phyloP scores from a whole-genome alignment of 345 rosid genomes.

The Brassica incana region DNA sequence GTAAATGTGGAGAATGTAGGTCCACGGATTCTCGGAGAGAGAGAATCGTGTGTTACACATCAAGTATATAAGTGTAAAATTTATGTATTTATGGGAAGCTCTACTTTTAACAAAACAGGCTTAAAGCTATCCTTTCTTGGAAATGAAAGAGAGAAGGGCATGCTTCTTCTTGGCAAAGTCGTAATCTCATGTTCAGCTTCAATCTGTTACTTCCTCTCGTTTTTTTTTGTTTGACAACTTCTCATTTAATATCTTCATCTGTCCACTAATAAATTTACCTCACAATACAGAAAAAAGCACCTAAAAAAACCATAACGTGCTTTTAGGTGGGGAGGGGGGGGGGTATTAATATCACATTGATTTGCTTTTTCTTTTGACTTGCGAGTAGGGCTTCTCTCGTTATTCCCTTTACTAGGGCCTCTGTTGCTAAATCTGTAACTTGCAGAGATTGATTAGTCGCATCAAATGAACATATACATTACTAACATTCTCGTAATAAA shows the following conservation, averaged over 20 bases:
- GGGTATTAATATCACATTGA: background rate
- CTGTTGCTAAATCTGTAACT: slow-evolving; percentile 26
- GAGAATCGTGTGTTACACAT: background rate
- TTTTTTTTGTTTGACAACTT: background rate
- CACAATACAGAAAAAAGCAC: background rate
- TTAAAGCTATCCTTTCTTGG: slow-evolving; percentile 63
- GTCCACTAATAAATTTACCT: slow-evolving; percentile 12
- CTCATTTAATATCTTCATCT: slow-evolving; percentile 17
- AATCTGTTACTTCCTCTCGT: slow-evolving; percentile 20
- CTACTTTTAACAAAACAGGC: slow-evolving; percentile 65
- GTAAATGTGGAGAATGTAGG: slow-evolving; percentile 37
- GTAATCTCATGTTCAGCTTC: slow-evolving; percentile 41
- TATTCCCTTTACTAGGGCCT: slow-evolving; percentile 37
- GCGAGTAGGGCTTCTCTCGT: slow-evolving; percentile 29
- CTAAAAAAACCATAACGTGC: background rate
- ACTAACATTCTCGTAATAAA: slow-evolving; percentile 7
- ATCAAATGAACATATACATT: slow-evolving; percentile 24
- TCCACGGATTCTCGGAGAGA: slow-evolving; percentile 32
- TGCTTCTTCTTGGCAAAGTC: slow-evolving; percentile 43
- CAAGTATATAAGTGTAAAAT: slow-evolving; percentile 12
- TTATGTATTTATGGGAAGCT: slow-evolving; percentile 40
- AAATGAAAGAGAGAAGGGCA: slow-evolving; percentile 72
- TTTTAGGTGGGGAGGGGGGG: too few species aligned
- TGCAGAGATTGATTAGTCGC: slow-evolving; percentile 38
- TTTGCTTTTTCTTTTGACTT: background rate